Conservation (phyloP, 495 filamentous ascomycete species). For the Xylaria acuta region DNA sequence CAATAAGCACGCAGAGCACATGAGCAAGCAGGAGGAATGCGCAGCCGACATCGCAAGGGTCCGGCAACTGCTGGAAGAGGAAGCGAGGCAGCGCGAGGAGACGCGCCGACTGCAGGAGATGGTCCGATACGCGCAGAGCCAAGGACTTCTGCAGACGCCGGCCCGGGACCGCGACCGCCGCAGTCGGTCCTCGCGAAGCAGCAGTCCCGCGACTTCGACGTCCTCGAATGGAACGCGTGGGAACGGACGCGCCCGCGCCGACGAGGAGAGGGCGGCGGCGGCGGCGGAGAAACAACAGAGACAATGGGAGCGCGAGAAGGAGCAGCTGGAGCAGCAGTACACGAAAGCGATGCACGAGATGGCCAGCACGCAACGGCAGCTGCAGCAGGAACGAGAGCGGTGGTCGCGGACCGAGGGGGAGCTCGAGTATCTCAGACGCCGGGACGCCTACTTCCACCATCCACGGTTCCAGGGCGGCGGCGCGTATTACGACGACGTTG, state of each 20-base stretch:
- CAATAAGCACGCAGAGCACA: constrained; percentile 30
- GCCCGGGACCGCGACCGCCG: neutral
- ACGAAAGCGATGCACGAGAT: constrained; percentile 4
- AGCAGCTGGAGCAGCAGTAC: constrained; percentile 3
- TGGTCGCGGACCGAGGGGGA: constrained; percentile 2
- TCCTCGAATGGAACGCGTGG: neutral
- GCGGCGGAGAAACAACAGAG: neutral
- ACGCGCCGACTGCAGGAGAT: constrained; percentile 29
- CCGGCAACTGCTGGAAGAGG: constrained; percentile 33
- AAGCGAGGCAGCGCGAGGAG: constrained; percentile 35
- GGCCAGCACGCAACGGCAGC: constrained; percentile 13
- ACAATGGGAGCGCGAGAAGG: constrained; percentile 16
- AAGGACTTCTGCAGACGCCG: constrained; percentile 30
- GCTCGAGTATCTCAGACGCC: constrained; percentile 10
- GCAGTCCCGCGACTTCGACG: constrained; percentile 13
- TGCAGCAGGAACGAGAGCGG: constrained; percentile 8
- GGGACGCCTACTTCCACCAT: constrained; percentile 3
- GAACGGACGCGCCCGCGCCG: neutral
- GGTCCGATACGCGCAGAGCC: constrained; percentile 36
- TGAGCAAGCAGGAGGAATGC: constrained; percentile 33
- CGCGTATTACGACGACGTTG: constrained; percentile 13
- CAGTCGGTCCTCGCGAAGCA: constrained; percentile 23
- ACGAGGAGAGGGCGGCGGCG: constrained; percentile 1
- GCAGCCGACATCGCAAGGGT: constrained; percentile 35
- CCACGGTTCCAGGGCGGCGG: neutral